Evolutionary conservation across 1,139 yeast genomes (phyloP), one percentile per base, ranked within the genome.

Genomic region (Pichia sp.): DNA sequence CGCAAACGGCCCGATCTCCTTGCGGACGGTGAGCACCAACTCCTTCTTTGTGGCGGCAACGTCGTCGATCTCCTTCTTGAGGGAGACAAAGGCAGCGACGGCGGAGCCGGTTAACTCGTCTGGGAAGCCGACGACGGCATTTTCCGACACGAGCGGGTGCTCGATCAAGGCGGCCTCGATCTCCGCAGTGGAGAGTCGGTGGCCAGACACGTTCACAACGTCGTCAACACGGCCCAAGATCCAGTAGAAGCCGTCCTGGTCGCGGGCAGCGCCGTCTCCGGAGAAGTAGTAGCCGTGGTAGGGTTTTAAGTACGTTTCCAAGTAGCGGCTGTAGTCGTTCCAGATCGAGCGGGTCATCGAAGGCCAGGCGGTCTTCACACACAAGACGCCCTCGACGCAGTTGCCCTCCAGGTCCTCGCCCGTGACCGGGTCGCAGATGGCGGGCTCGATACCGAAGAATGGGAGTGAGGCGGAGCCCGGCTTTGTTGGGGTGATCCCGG

Each of bases 241-340:
- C 92, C 92, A 86, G 73, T 75, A 84, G 73, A 81, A 85, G 2
- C 92, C 92, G 66, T 86, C 91, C 55, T 74, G 72, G 68, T 86
- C 93, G 66, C 91, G 79, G 14, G 90, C 91, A 44, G 90, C 91
- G 71, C 92, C 92, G 69, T 86, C 93, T 61, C 93, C 93, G 1
- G 89, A 80, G 72, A 86, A 86, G 71, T 85, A 86, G 66, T 81
- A 79, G 55, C 84, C 82, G 47, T 83, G 80, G 67, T 85, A 86
- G 46, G 90, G 88, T 56, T 79, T 83, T 64, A 85, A 73, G 70
- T 86, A 86, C 16, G 92, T 85, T 60, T 85, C 92, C 64, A 84
- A 75, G 67, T 74, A 86, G 63, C 91, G 75, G 61, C 73, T 76
- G 68, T 85, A 84, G 66, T 85, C 88, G 63, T 79, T 80, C 82